Evolutionary conservation across 257 asterid genomes (phyloP), one percentile per base, ranked within the genome.

Genomic region (Oldenlandia corymbosa): DNA sequence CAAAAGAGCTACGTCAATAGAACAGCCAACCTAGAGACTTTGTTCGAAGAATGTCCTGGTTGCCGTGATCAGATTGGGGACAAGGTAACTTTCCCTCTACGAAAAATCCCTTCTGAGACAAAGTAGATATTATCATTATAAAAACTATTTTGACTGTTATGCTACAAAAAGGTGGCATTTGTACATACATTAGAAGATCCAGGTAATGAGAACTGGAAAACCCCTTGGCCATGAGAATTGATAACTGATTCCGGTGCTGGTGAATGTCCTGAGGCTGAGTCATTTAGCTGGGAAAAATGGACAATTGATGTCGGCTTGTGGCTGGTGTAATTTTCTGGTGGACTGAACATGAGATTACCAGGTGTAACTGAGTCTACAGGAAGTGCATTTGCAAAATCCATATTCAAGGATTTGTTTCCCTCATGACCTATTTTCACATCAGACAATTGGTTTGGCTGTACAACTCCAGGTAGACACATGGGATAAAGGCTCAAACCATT

Each of bases 401-500:
- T 37, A 49, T 71, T 66, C 39, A 67, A 48, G 63, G 71, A 58
- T 71, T 65, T 71, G 36, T 70, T 78, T 18, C 74, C 69, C 60
- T 77, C 84, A 7, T 67, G 52, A 13, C 60, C 78, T 75, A 70
- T 68, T 56, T 73, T 76, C 69, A n/a, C 58, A 36, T 62, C 81
- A 57, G 79, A 53, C 32, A 68, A 28, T 69, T 76, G 80, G 58
- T 68, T 51, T 10, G 74, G 66, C 62, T 61, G 79, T 59, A 65
- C 56, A 71, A 71, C 75, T 64, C 79, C 88, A 8, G 89, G 82
- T 4, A 78, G 67, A 70, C 78, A 79, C 62, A 74, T 50, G n/a
- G 94, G 95, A 64, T 80, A 80, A 18, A 78, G 72, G 76, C 78
- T 84, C 56, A 80, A 78, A 60, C 93, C 96, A 18, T 86, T 89